Conservation (phyloP, 139 green algal genomes). For the Micractinium sp. region DNA sequence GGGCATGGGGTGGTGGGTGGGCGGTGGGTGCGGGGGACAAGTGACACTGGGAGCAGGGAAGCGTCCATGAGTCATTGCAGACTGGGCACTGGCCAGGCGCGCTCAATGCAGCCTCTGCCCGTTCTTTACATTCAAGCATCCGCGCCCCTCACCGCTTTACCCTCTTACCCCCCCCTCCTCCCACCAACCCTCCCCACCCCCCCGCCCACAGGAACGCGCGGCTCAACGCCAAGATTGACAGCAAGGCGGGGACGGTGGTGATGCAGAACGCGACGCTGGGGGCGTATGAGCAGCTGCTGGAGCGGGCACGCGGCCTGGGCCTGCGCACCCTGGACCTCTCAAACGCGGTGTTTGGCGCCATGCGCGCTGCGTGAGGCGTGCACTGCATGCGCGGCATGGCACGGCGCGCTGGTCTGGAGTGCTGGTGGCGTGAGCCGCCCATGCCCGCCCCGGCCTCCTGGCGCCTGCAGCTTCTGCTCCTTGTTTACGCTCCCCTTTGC, state of each 20-base stretch:
- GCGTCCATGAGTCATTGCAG: no score
- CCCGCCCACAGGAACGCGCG: constrained; percentile 77
- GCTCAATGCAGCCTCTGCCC: no score
- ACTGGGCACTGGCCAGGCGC: no score
- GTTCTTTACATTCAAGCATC: no score
- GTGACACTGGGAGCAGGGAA: no score
- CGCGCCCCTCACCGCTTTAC: background rate
- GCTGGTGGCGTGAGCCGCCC: background rate
- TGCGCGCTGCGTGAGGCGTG: constrained; percentile 21
- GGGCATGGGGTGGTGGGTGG: no score
- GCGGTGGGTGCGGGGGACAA: no score
- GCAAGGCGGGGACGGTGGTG: constrained; percentile 91
- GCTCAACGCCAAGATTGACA: constrained; percentile 98
- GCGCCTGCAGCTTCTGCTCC: background rate
- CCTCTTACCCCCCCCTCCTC: background rate
- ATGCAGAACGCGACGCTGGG: constrained; percentile 69
- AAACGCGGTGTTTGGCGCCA: constrained; percentile 80
- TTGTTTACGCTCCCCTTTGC: background rate
- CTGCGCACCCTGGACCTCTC: constrained; percentile 90
- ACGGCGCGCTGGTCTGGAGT: background rate
- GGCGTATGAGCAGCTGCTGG: constrained; percentile 81
- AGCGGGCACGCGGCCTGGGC: constrained; percentile 88
- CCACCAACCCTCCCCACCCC: background rate
- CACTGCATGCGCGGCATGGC: background rate
- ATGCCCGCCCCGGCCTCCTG: no score